phyloP scores from a whole-genome alignment of 306 rosid genomes.

The Medicago lupulina region DNA sequence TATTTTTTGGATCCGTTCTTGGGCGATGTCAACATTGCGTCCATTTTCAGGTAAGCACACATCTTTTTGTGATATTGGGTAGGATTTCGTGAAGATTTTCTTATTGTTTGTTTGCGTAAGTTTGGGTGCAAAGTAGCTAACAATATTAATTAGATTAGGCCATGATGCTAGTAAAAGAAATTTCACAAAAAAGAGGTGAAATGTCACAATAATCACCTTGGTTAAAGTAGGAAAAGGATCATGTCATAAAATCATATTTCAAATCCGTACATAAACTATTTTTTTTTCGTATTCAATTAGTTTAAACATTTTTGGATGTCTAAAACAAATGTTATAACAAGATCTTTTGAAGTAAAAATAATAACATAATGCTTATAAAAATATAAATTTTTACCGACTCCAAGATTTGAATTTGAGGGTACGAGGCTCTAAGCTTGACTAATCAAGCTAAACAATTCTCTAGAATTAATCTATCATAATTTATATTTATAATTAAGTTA shows the following conservation, averaged over 20 bases:
- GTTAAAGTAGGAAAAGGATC: not conserved
- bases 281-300: no score
- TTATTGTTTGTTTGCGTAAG: slow-evolving; percentile 48
- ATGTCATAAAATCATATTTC: not conserved
- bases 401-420: no score
- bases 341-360: no score
- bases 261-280: no score
- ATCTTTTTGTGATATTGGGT: slow-evolving; percentile 51
- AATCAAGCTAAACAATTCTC: no score
- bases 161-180: slow-evolving; percentile 26
- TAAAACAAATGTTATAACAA: no score
- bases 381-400: no score
- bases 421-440: no score
- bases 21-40: slow-evolving; percentile 55
- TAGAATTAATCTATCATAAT: no score
- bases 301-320: no score
- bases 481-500: no score
- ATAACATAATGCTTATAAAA: no score
- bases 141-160: slow-evolving; percentile 40
- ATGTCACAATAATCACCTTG: slow-evolving; percentile 29
- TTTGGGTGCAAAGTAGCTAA: slow-evolving; percentile 47
- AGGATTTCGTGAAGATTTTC: slow-evolving; percentile 54
- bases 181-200: slow-evolving; percentile 10
- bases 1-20: slow-evolving; percentile 19
- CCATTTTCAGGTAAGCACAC: slow-evolving; percentile 50